Conservation (phyloP, 169 alveolate genomes). For the Cryptosporidium tyzzeri region DNA sequence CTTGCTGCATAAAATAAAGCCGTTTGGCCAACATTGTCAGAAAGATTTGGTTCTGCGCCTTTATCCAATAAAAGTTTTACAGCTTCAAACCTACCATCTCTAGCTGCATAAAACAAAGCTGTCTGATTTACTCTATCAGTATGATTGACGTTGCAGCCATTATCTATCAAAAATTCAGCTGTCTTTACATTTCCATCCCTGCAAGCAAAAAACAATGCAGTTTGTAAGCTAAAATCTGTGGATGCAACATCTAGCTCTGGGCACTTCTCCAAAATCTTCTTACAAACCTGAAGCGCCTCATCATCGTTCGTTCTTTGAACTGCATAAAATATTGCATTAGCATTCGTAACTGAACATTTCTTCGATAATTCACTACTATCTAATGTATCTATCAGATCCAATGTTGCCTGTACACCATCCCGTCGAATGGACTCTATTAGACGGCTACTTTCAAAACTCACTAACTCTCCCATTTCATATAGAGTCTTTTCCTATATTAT, state of each 20-base stretch:
- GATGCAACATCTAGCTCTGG: constrained; percentile 84
- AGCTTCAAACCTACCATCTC: constrained; percentile 91
- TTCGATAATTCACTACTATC: constrained; percentile 28
- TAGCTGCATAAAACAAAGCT: constrained; percentile 91
- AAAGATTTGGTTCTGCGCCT: constrained; percentile 89
- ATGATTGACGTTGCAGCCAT: constrained; percentile 91
- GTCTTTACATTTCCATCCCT: constrained; percentile 91
- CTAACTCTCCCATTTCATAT: constrained; percentile 32
- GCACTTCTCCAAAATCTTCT: constrained; percentile 84
- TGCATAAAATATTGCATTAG: constrained; percentile 88
- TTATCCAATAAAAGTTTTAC: constrained; percentile 83
- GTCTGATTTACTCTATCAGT: constrained; percentile 91
- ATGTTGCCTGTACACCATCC: constrained; percentile 19
- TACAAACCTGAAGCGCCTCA: constrained; percentile 87
- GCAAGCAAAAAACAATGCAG: constrained; percentile 93
- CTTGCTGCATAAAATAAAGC: constrained; percentile 93
- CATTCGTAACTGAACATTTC: constrained; percentile 58
- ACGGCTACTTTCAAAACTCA: constrained; percentile 41
- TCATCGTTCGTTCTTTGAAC: constrained; percentile 87
- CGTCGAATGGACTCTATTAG: constrained; percentile 55
- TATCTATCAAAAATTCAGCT: constrained; percentile 85
- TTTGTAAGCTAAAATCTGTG: constrained; percentile 89
- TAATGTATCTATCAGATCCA: constrained; percentile 26
- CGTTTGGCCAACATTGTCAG: constrained; percentile 90
- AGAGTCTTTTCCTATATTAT: neutral